Percentiles rank a stretch among this genome's conserved stretches.
These are phyloP conservation scores for Physcomitrium patens DNA, from an alignment of 225 moss, liverwort and hornwort genomes.

Conservation along the genomic window DNA sequence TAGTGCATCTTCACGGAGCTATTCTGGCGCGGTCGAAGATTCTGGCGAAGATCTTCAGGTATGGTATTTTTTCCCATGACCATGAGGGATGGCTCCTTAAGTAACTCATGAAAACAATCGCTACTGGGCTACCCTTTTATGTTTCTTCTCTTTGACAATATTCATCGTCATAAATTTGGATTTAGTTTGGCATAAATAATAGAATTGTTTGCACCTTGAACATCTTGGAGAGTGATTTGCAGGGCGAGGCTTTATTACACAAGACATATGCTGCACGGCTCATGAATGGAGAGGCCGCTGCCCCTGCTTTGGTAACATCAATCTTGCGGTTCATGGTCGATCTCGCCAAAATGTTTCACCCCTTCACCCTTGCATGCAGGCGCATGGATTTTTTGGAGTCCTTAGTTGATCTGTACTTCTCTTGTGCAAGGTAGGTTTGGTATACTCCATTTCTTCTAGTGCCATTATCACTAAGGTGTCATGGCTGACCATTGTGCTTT, in stretches of 20 bases:
- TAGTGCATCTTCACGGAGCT: slow-evolving; percentile 64
- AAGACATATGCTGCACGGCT: slow-evolving; percentile 96
- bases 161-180: background rate
- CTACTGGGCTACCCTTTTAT: background rate
- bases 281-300: slow-evolving; percentile 97
- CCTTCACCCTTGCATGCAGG: slow-evolving; percentile 88
- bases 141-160: background rate
- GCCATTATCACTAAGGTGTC: background rate
- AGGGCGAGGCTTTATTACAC: slow-evolving; percentile 92
- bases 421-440: slow-evolving; percentile 80
- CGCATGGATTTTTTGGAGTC: slow-evolving; percentile 84
- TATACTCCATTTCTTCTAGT: slow-evolving; percentile 1
- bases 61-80: slow-evolving; percentile 23
- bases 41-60: slow-evolving; percentile 73
- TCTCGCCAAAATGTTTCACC: slow-evolving; percentile 96
- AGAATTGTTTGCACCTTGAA: slow-evolving; percentile 6
- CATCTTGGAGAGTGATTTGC: slow-evolving; percentile 30
- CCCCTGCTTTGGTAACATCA: slow-evolving; percentile 86
- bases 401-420: slow-evolving; percentile 93
- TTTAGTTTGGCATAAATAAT: slow-evolving; percentile 16
- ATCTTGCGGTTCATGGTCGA: slow-evolving; percentile 97
- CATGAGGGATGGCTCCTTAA: background rate
- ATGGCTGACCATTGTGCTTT: slow-evolving; percentile 15
- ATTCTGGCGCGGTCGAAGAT: slow-evolving; percentile 68
- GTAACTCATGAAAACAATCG: background rate